Evolutionary conservation across 2,329 filamentous ascomycete genomes (phyloP), one percentile per base, ranked within the genome.

Genomic region (Colletotrichum phormii): DNA sequence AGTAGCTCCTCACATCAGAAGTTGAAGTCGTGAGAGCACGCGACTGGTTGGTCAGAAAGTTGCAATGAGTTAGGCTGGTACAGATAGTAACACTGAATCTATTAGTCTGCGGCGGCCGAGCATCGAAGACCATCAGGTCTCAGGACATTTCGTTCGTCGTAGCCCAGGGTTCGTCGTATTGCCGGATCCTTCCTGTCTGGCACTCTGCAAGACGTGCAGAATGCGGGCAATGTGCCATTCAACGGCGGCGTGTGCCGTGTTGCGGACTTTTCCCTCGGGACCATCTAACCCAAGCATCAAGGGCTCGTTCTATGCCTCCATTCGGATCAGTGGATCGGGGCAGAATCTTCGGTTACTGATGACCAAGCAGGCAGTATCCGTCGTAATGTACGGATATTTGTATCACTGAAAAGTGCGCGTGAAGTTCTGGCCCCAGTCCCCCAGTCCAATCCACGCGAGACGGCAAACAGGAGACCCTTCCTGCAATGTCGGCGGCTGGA

Each of bases 121-220:
- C 24, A 46, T 67, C 31, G 42, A 67, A n/a, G 22, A 37, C 13
- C 22, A 61, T 58, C 42, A 22, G 57, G 64, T 67, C 54, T 62
- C 64, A 61, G 57, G 33, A 42, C 33, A 29, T 33, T 0, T 63
- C 24, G 65, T 63, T 63, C 65, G 57, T 67, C 33, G 57, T 49
- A 18, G 42, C 7, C 42, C 42, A n/a, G 9, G 29, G 15, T 58
- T n/a, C 53, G 53, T 55, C 53, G 53, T 29, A 24, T 24, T 37
- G 22, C 51, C 51, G 22, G 42, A 49, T 49, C 18, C 42, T n/a
- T 49, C 42, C 15, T 49, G 42, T 49, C 42, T 54, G 49, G 54
- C 60, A 55, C 18, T 64, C 31, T n/a, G 51, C 12, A 55, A 55
- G 53, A 49, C 42, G 42, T n/a, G 42, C 42, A 55, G 53, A 49